Evolutionary conservation across 768 basidiomycete species (phyloP).

Genomic region (Cubamyces sp.): DNA sequence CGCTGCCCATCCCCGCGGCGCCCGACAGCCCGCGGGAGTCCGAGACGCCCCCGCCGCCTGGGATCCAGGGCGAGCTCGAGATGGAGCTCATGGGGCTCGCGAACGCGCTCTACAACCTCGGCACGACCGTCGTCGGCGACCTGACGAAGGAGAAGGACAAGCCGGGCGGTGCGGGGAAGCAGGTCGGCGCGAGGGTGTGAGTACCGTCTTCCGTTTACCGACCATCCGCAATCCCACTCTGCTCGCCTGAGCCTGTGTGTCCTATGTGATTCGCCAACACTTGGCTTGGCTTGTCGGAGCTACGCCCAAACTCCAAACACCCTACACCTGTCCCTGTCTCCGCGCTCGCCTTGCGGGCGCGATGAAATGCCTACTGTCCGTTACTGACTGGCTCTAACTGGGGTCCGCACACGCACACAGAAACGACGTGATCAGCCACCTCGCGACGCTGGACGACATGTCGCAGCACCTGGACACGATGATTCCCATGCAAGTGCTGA

Average conservation of each 20-base stretch:
- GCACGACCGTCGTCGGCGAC: conserved; percentile 83
- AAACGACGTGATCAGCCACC: conserved; percentile 74
- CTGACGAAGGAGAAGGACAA: conserved; percentile 80
- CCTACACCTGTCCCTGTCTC: not conserved
- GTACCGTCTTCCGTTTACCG: conserved; percentile 26
- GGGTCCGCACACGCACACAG: conserved; percentile 40
- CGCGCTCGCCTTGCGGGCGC: not conserved
- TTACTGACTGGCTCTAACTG: not conserved
- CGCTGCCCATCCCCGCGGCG: conserved; percentile 35
- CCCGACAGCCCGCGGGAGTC: conserved; percentile 73
- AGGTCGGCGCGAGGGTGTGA: conserved; percentile 78
- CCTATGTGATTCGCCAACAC: too few species aligned
- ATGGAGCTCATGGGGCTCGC: conserved; percentile 76
- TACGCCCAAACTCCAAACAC: not conserved
- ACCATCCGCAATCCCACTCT: not conserved
- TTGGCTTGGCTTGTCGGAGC: not conserved
- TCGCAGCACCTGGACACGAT: conserved; percentile 61
- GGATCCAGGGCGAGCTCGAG: conserved; percentile 75
- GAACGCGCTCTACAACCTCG: conserved; percentile 78
- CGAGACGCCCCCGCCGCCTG: conserved; percentile 71
- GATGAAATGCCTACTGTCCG: not conserved
- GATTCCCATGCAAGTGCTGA: conserved; percentile 76
- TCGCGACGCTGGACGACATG: conserved; percentile 70
- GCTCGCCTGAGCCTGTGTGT: too few species aligned
- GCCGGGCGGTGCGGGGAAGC: conserved; percentile 64